These are phyloP conservation scores for Neurospora cerealis DNA, from an alignment of 495 filamentous ascomycete species.

Conservation along the genomic window DNA sequence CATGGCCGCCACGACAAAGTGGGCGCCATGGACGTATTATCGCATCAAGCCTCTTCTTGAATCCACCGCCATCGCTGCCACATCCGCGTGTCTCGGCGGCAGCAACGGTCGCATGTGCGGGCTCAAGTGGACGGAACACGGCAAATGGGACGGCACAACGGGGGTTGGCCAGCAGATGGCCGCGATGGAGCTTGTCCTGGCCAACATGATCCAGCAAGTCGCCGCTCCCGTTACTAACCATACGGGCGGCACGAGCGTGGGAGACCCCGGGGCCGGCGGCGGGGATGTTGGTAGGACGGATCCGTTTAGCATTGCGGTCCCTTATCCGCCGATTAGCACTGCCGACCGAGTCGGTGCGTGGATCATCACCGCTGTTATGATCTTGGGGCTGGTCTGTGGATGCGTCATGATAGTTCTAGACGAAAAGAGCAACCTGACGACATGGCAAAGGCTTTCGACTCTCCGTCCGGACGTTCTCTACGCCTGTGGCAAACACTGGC, in stretches of 20 bases:
- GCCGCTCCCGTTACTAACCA: constrained; percentile 48
- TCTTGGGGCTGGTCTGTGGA: constrained; percentile 20
- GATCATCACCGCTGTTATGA: constrained; percentile 44
- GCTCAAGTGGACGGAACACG: constrained; percentile 51
- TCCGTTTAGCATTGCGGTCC: constrained; percentile 7
- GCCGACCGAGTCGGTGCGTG: constrained; percentile 51
- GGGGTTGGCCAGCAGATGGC: constrained; percentile 66
- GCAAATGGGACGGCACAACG: constrained; percentile 42
- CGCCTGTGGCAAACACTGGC: not conserved
- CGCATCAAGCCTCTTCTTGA: constrained; percentile 53
- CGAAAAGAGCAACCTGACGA: constrained; percentile 7
- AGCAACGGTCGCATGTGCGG: constrained; percentile 57
- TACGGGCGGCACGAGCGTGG: constrained; percentile 67
- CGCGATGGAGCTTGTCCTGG: constrained; percentile 56
- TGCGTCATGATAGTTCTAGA: constrained; percentile 30
- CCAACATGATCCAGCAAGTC: constrained; percentile 41
- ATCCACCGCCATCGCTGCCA: constrained; percentile 56
- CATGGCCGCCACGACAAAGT: constrained; percentile 61
- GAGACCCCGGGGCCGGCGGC: constrained; percentile 58
- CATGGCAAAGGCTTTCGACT: not conserved
- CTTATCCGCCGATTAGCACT: constrained; percentile 29
- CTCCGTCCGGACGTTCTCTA: not conserved
- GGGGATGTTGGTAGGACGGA: constrained; percentile 23
- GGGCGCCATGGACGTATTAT: constrained; percentile 53
- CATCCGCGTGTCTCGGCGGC: constrained; percentile 51